These are phyloP conservation scores for Fraxinus quadrangulata DNA, from an alignment of 257 asterid species.

Conservation along the genomic window DNA sequence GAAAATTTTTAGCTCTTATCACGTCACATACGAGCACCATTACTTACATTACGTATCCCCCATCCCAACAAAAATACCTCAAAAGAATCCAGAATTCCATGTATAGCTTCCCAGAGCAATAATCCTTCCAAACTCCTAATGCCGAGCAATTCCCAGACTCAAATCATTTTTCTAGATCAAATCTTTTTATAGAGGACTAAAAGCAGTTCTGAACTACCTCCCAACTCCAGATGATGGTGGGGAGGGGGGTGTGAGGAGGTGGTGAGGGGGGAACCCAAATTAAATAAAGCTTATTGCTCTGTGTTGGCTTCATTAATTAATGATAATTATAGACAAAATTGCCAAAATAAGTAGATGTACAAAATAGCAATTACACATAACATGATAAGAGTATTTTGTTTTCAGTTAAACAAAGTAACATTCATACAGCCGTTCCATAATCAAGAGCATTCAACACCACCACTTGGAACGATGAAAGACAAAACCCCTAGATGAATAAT, in stretches of 20 bases:
- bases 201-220: background rate
- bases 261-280: no score
- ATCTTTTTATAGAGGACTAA: background rate
- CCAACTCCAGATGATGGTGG: background rate
- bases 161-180: background rate
- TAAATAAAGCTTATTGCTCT: background rate
- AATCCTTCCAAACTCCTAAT: background rate
- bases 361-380: background rate
- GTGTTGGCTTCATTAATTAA: background rate
- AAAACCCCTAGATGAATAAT: no score
- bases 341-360: background rate
- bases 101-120: background rate
- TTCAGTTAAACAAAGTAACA: background rate
- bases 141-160: background rate
- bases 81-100: background rate
- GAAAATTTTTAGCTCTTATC: background rate
- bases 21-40: background rate
- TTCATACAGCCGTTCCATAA: background rate
- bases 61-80: background rate
- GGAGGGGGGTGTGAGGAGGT: background rate
- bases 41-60: background rate
- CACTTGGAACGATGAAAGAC: no score
- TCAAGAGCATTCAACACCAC: no score
- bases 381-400: background rate
- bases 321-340: background rate